A percentile compares a stretch with the other conserved stretches of the same genome.
Conservation (phyloP, 176 grass and related monocot species). For the Raddia distichophylla region DNA sequence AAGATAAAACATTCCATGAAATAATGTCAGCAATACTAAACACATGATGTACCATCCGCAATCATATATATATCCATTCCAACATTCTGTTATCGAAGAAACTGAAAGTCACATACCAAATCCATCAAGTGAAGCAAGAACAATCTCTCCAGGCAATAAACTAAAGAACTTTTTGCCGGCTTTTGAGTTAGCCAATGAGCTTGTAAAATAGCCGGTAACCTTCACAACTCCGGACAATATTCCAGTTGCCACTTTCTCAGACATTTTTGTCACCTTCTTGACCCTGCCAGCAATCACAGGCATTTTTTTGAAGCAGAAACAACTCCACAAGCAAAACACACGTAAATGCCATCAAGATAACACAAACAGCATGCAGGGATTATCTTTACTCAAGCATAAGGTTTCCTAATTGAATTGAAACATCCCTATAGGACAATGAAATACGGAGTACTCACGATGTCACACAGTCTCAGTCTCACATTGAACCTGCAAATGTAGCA, state of each 20-base stretch:
- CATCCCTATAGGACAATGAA: not conserved
- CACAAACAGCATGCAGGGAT: not conserved
- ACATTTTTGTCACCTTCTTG: conserved; percentile 77
- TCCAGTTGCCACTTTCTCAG: conserved; percentile 80
- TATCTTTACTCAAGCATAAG: not conserved
- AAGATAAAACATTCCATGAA: not conserved
- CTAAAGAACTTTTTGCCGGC: conserved; percentile 76
- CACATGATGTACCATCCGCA: not conserved
- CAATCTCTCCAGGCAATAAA: conserved; percentile 70
- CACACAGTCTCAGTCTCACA: not conserved
- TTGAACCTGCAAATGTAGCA: not conserved
- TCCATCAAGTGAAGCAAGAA: conserved; percentile 92
- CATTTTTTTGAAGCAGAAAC: not conserved
- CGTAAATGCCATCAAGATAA: not conserved
- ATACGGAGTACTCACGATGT: not conserved
- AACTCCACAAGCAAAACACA: not conserved
- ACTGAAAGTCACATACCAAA: conserved; percentile 58
- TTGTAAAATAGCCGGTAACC: conserved; percentile 70
- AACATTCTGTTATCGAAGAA: not conserved
- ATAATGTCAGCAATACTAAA: not conserved
- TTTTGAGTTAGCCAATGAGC: conserved; percentile 73
- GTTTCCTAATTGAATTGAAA: not conserved
- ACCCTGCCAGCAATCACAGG: conserved; percentile 50
- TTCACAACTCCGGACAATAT: conserved; percentile 76
- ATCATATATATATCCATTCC: not conserved